Base-by-base conservation (phyloP, 352 stramenopile genomes). In the Plasmopara halstedii region DNA sequence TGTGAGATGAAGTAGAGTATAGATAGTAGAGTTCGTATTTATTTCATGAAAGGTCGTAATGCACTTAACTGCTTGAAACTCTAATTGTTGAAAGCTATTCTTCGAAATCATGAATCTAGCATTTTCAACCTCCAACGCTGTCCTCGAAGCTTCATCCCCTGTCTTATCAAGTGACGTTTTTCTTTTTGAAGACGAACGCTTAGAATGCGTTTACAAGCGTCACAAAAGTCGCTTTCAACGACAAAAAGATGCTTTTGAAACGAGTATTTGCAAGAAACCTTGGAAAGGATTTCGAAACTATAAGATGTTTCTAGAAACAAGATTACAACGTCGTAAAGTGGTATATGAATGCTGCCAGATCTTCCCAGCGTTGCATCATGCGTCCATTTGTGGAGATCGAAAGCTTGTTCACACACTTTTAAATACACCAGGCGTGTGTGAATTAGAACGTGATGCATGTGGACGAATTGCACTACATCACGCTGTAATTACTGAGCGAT, bases 391-490 rank as follows among this genome's bases (percentile, higher is more conserved):
- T 41, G 62, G 70, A 0, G 53, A 81, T 32, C 42, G 29, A 35
- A 4, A 27, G 2, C 17, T 33, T 13, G 42, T 69, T 19, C 41
- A 39, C 26, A 19, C 11, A 4, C 35, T 80, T 29, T 36, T 80
- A 4, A n/a, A 25, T 6, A 14, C 18, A 6, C 5, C 11, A 13
- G 15, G 25, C 14, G 46, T 54, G 6, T 75, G 59, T 40, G 37
- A 56, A 2, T 31, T 87, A 0, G 50, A 57, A 13, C 50, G 58
- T 23, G 70, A 84, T 21, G 27, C 40, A 0, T 63, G 56, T n/a
- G 72, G 70, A 2, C 64, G 76, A 0, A 58, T 68, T 35, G 49
- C 66, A 25, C 37, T 88, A 25, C 73, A 88, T 21, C 70, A 85
- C 9, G 70, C 73, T 14, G 63, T 70, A 2, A 49, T 85, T 15